These are phyloP conservation scores for Gnomoniopsis smithogilvyi DNA, from an alignment of 2,329 filamentous ascomycete genomes.

Conservation along the genomic window DNA sequence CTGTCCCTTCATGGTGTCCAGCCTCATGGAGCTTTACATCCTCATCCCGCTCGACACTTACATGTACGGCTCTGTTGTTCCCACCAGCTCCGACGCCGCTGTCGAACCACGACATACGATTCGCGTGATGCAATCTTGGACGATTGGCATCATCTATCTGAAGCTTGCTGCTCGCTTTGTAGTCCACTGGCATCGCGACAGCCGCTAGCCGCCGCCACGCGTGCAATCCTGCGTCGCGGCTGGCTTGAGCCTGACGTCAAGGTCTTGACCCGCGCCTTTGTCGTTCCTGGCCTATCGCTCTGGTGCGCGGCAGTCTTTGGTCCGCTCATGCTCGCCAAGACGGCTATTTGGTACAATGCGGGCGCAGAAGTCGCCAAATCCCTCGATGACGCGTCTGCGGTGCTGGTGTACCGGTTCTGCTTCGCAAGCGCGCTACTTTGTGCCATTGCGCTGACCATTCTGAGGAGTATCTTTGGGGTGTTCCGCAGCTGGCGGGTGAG, in stretches of 20 bases:
- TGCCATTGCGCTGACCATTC: slow-evolving; percentile 39
- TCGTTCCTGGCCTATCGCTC: slow-evolving; percentile 70
- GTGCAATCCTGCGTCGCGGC: slow-evolving; percentile 69
- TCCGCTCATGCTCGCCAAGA: slow-evolving; percentile 59
- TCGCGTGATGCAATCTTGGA: slow-evolving; percentile 91
- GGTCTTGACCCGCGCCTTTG: slow-evolving; percentile 79
- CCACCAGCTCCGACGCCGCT: slow-evolving; percentile 22
- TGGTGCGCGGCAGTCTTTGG: slow-evolving; percentile 59
- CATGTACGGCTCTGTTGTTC: slow-evolving; percentile 40
- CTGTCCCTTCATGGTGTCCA: slow-evolving; percentile 75
- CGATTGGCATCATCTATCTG: slow-evolving; percentile 84
- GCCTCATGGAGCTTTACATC: slow-evolving; percentile 83
- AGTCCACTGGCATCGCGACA: slow-evolving; percentile 63
- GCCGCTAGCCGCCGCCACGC: slow-evolving; percentile 71
- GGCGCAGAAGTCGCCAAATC: slow-evolving; percentile 18
- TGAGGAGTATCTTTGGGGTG: slow-evolving; percentile 55
- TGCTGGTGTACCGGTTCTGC: slow-evolving; percentile 52
- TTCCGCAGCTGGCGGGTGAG: slow-evolving; percentile 74
- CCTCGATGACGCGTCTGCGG: slow-evolving; percentile 26
- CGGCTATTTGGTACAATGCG: slow-evolving; percentile 39
- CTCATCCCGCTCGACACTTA: slow-evolving; percentile 85
- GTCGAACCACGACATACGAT: slow-evolving; percentile 61
- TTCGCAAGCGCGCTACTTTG: slow-evolving; percentile 65
- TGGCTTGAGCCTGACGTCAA: slow-evolving; percentile 75
- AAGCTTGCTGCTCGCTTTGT: slow-evolving; percentile 73